Base-by-base conservation (phyloP, 768 basidiomycete species). In the Trametes maxima region DNA sequence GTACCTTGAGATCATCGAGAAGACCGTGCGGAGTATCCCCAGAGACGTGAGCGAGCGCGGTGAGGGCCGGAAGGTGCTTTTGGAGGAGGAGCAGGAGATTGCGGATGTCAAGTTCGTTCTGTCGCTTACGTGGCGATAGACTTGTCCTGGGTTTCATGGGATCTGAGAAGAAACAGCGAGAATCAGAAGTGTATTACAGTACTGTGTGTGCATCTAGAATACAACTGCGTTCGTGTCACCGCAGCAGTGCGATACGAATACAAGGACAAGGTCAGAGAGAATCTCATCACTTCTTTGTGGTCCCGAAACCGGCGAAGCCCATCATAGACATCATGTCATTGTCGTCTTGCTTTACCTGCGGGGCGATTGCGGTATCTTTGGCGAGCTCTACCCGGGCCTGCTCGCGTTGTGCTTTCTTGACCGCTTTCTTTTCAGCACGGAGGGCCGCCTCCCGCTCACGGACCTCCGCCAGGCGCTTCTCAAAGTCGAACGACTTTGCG, bases 401-500 rank as follows among this genome's bases (percentile, higher is more conserved):
- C 68, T 92, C 87, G 69, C 87, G 90, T 71, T 85, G 85, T 12
- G 86, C 90, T 70, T 90, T 90, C 74, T 89, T 91, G 63, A 87
- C 84, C 10, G 87, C 83, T 68, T 92, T 95, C 75, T 88, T 89
- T 73, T 88, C 82, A 35, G 85, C 84, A 13, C 91, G 85, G 24
- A 83, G 74, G 0, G 83, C 78, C 11, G 79, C 77, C 73, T 95
- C 93, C 66, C 85, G 87, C 28, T 82, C 85, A 65, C 85, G 86
- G 52, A 98, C 85, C 67, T 94, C 91, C 35, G 86, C 85, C 13
- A 98, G 76, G 25, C 97, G 90, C 69, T 90, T 78, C 69, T 95
- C 89, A 76, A 99, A 99, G 76, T 99, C 96, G 70, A 85, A 99
- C n/a, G 88, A 85, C 71, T 97, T 97, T 0, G 92, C 89, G 25